A percentile compares a stretch with the other conserved stretches of the same genome.
These are phyloP conservation scores for Baorangia bicolor DNA, from an alignment of 768 basidiomycete genomes.

Conservation along the genomic window DNA sequence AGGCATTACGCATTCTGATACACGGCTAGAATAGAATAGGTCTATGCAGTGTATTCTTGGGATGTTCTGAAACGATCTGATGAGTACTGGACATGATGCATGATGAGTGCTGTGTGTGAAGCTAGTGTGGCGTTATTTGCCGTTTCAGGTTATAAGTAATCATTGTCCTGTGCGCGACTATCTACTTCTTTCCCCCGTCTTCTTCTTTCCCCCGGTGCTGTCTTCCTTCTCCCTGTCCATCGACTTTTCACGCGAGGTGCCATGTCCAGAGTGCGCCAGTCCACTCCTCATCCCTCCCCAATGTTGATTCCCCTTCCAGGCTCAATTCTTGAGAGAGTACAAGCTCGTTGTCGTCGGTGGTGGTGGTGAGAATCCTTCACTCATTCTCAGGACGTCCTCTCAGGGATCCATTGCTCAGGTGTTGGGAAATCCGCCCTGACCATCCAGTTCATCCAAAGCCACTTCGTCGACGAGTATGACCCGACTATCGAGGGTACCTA, in stretches of 20 bases:
- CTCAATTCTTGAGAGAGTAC: constrained; percentile 93
- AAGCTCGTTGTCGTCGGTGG: constrained; percentile 99
- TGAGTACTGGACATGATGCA: background rate
- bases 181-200: constrained; percentile 12
- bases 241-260: constrained; percentile 2
- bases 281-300: background rate
- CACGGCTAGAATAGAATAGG: background rate
- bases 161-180: constrained; percentile 2
- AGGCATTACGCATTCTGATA: background rate
- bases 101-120: background rate
- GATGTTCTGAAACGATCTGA: background rate
- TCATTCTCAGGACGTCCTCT: constrained; percentile 11
- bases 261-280: constrained; percentile 33
- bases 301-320: constrained; percentile 40
- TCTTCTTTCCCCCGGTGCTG: background rate
- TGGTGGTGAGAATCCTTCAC: constrained; percentile 67
- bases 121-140: constrained; percentile 30
- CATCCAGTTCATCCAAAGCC: constrained; percentile 97
- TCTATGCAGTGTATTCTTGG: background rate
- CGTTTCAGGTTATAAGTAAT: constrained; percentile 9
- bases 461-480: constrained; percentile 91
- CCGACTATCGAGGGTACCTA: constrained; percentile 87
- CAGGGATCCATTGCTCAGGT: constrained; percentile 18
- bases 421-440: constrained; percentile 88
- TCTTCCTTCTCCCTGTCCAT: background rate